Evolutionary conservation across 2,329 filamentous ascomycete species (phyloP).

Genomic region (Phialocephala subalpina): DNA sequence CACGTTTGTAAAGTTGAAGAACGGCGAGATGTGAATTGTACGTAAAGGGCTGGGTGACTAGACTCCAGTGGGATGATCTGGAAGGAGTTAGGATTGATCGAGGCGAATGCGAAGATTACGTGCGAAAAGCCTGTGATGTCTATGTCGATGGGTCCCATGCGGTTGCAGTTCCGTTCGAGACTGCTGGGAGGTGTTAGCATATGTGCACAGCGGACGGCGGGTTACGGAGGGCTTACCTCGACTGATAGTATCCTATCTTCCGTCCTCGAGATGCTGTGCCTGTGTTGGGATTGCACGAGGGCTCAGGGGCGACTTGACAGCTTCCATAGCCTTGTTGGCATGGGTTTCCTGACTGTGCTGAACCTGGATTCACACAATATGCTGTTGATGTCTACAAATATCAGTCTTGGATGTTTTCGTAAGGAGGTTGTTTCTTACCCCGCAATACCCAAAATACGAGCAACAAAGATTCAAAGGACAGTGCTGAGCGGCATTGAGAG

Average conservation of each 20-base stretch:
- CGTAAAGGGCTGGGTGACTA: slow-evolving; percentile 18
- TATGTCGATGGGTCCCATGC: slow-evolving; percentile 38
- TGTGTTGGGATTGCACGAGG: slow-evolving; percentile 37
- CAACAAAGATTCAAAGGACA: slow-evolving; percentile 38
- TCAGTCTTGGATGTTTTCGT: neutral
- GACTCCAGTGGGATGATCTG: slow-evolving; percentile 39
- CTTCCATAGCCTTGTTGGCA: slow-evolving; percentile 48
- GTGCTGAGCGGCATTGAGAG: slow-evolving; percentile 38
- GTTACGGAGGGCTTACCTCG: slow-evolving; percentile 17
- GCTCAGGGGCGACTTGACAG: slow-evolving; percentile 40
- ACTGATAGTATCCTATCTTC: slow-evolving; percentile 48
- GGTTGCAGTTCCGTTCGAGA: slow-evolving; percentile 18
- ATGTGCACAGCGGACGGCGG: no score
- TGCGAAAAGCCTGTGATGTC: slow-evolving; percentile 33
- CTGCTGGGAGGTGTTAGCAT: neutral
- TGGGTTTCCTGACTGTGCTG: slow-evolving; percentile 12
- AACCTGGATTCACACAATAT: slow-evolving; percentile 20
- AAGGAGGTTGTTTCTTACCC: slow-evolving; percentile 24
- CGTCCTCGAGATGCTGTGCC: slow-evolving; percentile 40
- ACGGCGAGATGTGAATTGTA: slow-evolving; percentile 28
- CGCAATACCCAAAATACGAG: slow-evolving; percentile 33
- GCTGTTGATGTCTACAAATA: slow-evolving; percentile 20
- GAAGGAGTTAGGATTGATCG: slow-evolving; percentile 48
- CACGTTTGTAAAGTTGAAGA: slow-evolving; percentile 23
- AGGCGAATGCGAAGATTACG: slow-evolving; percentile 49